These are phyloP conservation scores for Gossypium turneri DNA, from an alignment of 345 rosid species.

Conservation along the genomic window DNA sequence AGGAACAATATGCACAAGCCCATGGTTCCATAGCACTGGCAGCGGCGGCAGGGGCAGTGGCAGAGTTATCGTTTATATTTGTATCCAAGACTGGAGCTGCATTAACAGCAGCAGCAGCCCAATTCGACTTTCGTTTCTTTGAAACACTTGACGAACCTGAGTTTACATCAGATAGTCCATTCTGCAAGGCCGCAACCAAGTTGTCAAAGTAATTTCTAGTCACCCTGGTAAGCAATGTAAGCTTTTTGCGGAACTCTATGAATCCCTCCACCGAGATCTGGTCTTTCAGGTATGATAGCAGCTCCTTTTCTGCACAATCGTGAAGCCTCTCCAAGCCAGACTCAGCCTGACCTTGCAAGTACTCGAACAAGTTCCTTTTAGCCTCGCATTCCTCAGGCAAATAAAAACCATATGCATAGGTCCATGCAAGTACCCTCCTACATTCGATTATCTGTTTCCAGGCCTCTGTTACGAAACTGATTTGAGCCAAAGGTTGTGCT, in stretches of 20 bases:
- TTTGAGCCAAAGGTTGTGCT: neutral
- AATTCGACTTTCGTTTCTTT: neutral
- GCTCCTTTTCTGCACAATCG: conserved; percentile 26
- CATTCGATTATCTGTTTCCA: conserved; percentile 36
- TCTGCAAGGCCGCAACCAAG: conserved; percentile 33
- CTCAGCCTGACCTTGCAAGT: conserved; percentile 42
- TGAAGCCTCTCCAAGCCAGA: conserved; percentile 33
- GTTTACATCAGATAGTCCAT: conserved; percentile 33
- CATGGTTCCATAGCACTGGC: neutral
- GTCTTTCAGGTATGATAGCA: conserved; percentile 12
- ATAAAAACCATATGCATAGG: conserved; percentile 35
- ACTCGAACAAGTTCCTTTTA: conserved; percentile 34
- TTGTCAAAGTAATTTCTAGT: conserved; percentile 31
- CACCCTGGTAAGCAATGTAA: conserved; percentile 18
- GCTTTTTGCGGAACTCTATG: conserved; percentile 13
- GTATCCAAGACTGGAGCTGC: neutral
- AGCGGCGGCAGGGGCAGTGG: neutral
- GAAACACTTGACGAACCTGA: neutral
- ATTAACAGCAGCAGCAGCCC: neutral
- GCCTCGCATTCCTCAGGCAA: conserved; percentile 10
- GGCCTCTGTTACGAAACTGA: conserved; percentile 26
- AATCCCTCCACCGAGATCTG: conserved; percentile 2
- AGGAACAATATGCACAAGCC: conserved; percentile 2
- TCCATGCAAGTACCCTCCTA: conserved; percentile 35
- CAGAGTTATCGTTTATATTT: neutral